Conservation (phyloP, 2,329 filamentous ascomycete genomes). For the Calonectria henricotiae region DNA sequence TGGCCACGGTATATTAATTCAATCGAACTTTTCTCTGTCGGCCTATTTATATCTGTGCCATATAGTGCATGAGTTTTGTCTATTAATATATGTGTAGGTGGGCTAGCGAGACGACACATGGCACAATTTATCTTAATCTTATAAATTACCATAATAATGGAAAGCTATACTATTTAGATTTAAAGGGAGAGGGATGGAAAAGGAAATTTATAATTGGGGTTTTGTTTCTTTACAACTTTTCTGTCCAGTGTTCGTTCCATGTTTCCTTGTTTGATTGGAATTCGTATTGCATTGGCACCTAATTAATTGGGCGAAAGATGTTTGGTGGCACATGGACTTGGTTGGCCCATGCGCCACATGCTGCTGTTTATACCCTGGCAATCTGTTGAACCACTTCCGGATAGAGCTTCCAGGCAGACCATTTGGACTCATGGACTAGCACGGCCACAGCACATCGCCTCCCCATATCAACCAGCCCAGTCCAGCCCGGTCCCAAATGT, state of each 20-base stretch:
- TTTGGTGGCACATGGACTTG: not conserved
- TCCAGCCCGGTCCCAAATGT: slow-evolving; percentile 34
- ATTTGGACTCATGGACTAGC: slow-evolving; percentile 16
- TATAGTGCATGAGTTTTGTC: not conserved
- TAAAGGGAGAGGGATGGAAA: too few species aligned
- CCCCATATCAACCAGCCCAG: slow-evolving; percentile 20
- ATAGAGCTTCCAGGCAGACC: slow-evolving; percentile 20
- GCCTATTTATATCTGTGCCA: too few species aligned
- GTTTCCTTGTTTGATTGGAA: too few species aligned
- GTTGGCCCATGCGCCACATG: slow-evolving; percentile 26
- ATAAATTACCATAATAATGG: too few species aligned
- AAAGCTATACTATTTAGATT: too few species aligned
- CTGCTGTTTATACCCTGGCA: slow-evolving; percentile 3
- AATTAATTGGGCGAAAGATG: not conserved
- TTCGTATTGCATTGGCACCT: not conserved
- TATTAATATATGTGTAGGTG: too few species aligned
- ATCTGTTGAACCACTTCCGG: slow-evolving; percentile 14
- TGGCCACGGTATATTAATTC: too few species aligned
- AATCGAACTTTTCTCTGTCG: too few species aligned
- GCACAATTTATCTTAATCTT: not conserved
- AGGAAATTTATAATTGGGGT: too few species aligned
- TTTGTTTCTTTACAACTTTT: too few species aligned
- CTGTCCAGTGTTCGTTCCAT: too few species aligned
- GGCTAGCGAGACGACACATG: not conserved
- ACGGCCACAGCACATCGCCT: slow-evolving; percentile 23